phyloP scores from a whole-genome alignment of 257 asterid genomes.

The Penstemon newberryi region DNA sequence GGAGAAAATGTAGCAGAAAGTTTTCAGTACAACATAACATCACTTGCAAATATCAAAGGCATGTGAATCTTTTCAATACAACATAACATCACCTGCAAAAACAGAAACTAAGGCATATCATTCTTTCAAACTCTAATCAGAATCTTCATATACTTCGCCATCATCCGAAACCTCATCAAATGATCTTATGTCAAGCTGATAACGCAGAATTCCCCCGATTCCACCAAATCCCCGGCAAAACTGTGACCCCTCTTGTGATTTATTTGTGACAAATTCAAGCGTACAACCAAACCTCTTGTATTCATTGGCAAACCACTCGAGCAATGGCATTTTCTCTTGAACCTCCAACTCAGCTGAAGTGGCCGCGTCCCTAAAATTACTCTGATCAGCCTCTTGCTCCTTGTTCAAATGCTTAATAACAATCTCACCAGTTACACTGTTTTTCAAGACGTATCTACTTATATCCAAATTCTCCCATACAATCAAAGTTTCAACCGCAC shows the following conservation, averaged over 20 bases:
- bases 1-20: no score
- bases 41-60: not conserved
- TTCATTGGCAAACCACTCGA: slow-evolving; percentile 47
- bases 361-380: slow-evolving; percentile 32
- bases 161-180: slow-evolving; percentile 39
- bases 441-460: slow-evolving; percentile 30
- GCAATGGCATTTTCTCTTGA: slow-evolving; percentile 38
- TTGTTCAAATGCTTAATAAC: slow-evolving; percentile 35
- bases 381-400: slow-evolving; percentile 38
- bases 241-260: slow-evolving; percentile 43
- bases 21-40: not conserved
- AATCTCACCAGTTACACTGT: slow-evolving; percentile 32
- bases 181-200: slow-evolving; percentile 39
- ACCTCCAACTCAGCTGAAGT: slow-evolving; percentile 39
- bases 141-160: slow-evolving; percentile 34
- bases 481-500: slow-evolving; percentile 39
- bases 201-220: slow-evolving; percentile 44
- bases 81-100: not conserved
- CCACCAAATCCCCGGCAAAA: slow-evolving; percentile 46
- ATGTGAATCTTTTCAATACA: no score
- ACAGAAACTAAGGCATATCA: not conserved
- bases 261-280: slow-evolving; percentile 32
- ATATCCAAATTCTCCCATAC: slow-evolving; percentile 43
- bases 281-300: slow-evolving; percentile 39
- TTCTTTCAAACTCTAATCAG: slow-evolving; percentile 33